These are phyloP conservation scores for Dendrobium catenatum DNA, from an alignment of 106 monocot genomes.

Conservation along the genomic window DNA sequence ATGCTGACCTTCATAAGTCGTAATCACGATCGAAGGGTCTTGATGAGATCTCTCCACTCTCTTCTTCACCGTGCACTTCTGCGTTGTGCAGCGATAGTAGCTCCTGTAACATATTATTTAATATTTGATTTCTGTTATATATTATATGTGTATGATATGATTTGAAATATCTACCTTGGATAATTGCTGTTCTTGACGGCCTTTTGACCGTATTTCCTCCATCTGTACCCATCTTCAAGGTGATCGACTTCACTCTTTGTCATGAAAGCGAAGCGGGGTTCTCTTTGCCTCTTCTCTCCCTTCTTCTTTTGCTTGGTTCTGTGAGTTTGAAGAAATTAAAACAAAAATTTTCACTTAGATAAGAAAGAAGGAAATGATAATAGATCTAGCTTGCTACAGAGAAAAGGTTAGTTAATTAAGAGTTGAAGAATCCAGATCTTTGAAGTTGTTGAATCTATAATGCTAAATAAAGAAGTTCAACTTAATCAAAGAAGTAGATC, in stretches of 20 bases:
- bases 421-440: background rate
- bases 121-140: background rate
- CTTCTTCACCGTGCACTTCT: conserved; percentile 56
- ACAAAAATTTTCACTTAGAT: background rate
- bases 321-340: background rate
- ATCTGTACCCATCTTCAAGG: conserved; percentile 23
- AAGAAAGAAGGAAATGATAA: too few species aligned
- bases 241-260: conserved; percentile 29
- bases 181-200: conserved; percentile 29
- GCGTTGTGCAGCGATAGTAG: conserved; percentile 60
- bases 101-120: conserved; percentile 31
- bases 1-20: conserved; percentile 62
- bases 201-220: conserved; percentile 31
- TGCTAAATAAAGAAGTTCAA: background rate
- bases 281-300: conserved; percentile 11
- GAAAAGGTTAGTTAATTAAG: background rate
- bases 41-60: conserved; percentile 44
- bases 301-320: background rate
- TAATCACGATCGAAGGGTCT: conserved; percentile 44
- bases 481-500: background rate
- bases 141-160: background rate
- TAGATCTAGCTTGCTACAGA: too few species aligned
- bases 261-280: conserved; percentile 26
- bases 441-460: background rate
- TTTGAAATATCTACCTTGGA: conserved; percentile 25